A percentile compares a stretch with the other conserved stretches of the same genome.
Evolutionary conservation across 352 stramenopile genomes (phyloP).

Genomic region (Paralagenidium karlingii): DNA sequence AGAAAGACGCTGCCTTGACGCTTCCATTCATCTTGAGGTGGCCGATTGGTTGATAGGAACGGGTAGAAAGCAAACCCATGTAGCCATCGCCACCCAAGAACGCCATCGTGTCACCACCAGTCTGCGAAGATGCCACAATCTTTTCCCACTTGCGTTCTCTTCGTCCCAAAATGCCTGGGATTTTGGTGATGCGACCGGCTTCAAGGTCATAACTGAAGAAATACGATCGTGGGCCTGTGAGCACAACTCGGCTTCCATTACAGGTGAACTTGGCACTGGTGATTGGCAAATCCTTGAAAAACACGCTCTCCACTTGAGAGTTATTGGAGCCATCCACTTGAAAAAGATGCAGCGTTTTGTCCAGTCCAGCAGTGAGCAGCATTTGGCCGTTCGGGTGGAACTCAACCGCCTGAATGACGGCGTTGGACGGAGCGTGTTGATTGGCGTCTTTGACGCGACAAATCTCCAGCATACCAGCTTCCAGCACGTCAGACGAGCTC

Average conservation of each 20-base stretch:
- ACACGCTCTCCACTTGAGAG: constrained; percentile 81
- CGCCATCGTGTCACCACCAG: constrained; percentile 82
- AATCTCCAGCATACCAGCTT: constrained; percentile 50
- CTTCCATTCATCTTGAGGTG: constrained; percentile 96
- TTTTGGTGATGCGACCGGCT: constrained; percentile 83
- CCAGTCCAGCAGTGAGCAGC: constrained; percentile 80
- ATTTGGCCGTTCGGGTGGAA: constrained; percentile 86
- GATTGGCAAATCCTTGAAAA: constrained; percentile 86
- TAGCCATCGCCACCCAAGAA: constrained; percentile 95
- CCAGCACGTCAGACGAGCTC: constrained; percentile 27
- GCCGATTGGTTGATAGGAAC: constrained; percentile 88
- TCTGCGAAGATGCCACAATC: constrained; percentile 83
- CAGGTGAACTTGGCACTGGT: constrained; percentile 73
- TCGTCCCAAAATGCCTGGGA: constrained; percentile 79
- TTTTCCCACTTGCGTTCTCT: constrained; percentile 88
- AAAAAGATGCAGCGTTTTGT: constrained; percentile 91
- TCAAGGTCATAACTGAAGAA: constrained; percentile 96
- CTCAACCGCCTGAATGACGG: constrained; percentile 77
- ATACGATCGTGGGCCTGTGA: constrained; percentile 88
- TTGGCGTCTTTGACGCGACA: constrained; percentile 86
- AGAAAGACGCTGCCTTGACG: constrained; percentile 85
- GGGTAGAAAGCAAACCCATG: constrained; percentile 86
- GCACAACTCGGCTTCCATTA: constrained; percentile 71
- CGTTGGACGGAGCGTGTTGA: constrained; percentile 71
- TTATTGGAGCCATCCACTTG: constrained; percentile 86